Evolutionary conservation across 805 yeast species (phyloP).

Genomic region (Peterozyma xylosa): DNA sequence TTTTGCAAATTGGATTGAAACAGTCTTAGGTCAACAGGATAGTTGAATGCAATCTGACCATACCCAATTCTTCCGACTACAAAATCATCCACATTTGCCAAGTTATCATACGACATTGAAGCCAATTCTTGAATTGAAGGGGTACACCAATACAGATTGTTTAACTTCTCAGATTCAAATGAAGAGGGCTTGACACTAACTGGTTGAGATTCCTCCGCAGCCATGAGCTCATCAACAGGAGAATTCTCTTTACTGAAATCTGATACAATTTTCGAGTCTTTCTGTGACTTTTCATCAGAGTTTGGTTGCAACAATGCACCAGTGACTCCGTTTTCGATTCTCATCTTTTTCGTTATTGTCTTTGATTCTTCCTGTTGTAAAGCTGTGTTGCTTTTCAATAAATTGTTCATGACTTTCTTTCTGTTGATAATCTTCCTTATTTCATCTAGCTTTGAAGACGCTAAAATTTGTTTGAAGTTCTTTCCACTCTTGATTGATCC

Average conservation of each 20-base stretch:
- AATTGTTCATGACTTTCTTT: neutral
- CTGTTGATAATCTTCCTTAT: constrained; percentile 8
- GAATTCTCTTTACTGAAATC: constrained; percentile 14
- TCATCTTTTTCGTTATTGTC: neutral
- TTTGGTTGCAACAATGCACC: neutral
- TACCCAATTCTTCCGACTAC: constrained; percentile 59
- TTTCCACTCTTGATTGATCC: constrained; percentile 7
- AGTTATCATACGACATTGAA: constrained; percentile 33
- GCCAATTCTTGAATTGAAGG: constrained; percentile 51
- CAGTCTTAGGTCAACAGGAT: constrained; percentile 61
- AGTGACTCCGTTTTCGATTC: neutral
- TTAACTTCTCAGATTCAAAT: constrained; percentile 3
- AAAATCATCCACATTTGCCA: constrained; percentile 52
- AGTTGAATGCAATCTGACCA: constrained; percentile 61
- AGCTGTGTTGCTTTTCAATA: neutral
- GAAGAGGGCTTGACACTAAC: constrained; percentile 1
- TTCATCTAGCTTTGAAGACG: constrained; percentile 6
- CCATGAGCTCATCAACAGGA: neutral
- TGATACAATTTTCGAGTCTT: neutral
- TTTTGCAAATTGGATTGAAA: constrained; percentile 33
- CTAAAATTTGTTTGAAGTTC: constrained; percentile 2
- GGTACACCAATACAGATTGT: constrained; percentile 60
- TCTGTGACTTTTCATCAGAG: neutral
- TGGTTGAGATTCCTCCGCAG: constrained; percentile 2
- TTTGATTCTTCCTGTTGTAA: neutral